These are phyloP conservation scores for Torulaspora delbrueckii DNA, from an alignment of 805 yeast genomes.

Conservation along the genomic window DNA sequence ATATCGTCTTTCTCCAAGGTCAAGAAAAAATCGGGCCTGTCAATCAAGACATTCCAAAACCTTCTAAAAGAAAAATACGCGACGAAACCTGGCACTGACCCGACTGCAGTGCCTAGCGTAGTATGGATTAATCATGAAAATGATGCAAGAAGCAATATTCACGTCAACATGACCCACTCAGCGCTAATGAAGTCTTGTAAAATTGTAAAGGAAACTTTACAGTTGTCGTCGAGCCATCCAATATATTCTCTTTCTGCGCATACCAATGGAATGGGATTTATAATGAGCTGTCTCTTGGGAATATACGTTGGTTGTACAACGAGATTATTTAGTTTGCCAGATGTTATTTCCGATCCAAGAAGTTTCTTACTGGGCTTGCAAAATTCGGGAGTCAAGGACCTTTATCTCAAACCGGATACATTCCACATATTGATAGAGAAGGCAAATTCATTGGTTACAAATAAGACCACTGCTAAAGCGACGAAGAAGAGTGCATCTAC, in stretches of 20 bases:
- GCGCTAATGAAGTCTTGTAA: conserved; percentile 75
- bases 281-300: conserved; percentile 81
- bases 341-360: conserved; percentile 68
- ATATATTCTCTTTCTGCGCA: conserved; percentile 84
- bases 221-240: conserved; percentile 64
- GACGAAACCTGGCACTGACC: conserved; percentile 17
- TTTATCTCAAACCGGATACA: conserved; percentile 80
- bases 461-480: conserved; percentile 1
- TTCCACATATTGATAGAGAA: conserved; percentile 65
- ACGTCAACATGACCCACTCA: conserved; percentile 45
- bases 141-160: conserved; percentile 25
- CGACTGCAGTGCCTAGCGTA: conserved; percentile 35
- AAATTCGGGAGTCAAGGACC: conserved; percentile 76
- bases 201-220: conserved; percentile 87
- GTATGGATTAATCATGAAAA: conserved; percentile 31
- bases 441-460: conserved; percentile 45
- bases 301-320: conserved; percentile 85
- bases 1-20: conserved; percentile 32
- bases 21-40: conserved; percentile 24
- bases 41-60: conserved; percentile 20
- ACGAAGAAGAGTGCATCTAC: conserved; percentile 15
- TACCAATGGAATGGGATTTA: conserved; percentile 78
- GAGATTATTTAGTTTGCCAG: conserved; percentile 69
- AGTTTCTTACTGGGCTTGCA: conserved; percentile 66
- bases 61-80: conserved; percentile 19